These are phyloP conservation scores for Lecanosticta acicola DNA, from an alignment of 2,329 filamentous ascomycete genomes.

Conservation along the genomic window DNA sequence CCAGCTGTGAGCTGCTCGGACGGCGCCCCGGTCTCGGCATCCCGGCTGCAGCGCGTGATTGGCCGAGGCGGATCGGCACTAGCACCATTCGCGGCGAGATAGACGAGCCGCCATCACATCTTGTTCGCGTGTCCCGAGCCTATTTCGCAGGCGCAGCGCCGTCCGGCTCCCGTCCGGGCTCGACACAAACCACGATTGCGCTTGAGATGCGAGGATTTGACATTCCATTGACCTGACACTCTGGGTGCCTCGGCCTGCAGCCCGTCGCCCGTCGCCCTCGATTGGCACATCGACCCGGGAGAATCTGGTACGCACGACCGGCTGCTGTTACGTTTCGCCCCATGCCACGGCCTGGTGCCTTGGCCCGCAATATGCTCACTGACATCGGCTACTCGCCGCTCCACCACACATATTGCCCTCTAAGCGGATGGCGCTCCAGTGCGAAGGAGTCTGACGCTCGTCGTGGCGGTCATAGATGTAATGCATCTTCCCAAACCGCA, in stretches of 20 bases:
- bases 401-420: conserved; percentile 13
- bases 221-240: conserved; percentile 3
- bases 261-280: neutral
- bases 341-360: conserved; percentile 3
- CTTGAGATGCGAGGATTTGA: conserved; percentile 9
- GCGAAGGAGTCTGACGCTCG: conserved; percentile 9
- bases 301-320: no score
- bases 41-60: conserved; percentile 2
- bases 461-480: conserved; percentile 14
- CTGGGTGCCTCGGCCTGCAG: conserved; percentile 9
- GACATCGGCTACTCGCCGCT: conserved; percentile 13
- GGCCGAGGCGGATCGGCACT: conserved; percentile 18
- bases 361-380: conserved; percentile 15
- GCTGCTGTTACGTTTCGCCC: conserved; percentile 2
- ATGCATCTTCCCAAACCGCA: conserved; percentile 8
- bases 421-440: conserved; percentile 14
- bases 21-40: neutral
- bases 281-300: no score
- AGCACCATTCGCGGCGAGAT: conserved; percentile 15
- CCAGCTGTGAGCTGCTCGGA: neutral
- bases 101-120: conserved; percentile 19
- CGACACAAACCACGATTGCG: no score
- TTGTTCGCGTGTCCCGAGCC: conserved; percentile 20
- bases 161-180: conserved; percentile 6
- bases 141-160: conserved; percentile 12